These are phyloP conservation scores for Leccinum boreale DNA, from an alignment of 768 basidiomycete species.

Conservation along the genomic window DNA sequence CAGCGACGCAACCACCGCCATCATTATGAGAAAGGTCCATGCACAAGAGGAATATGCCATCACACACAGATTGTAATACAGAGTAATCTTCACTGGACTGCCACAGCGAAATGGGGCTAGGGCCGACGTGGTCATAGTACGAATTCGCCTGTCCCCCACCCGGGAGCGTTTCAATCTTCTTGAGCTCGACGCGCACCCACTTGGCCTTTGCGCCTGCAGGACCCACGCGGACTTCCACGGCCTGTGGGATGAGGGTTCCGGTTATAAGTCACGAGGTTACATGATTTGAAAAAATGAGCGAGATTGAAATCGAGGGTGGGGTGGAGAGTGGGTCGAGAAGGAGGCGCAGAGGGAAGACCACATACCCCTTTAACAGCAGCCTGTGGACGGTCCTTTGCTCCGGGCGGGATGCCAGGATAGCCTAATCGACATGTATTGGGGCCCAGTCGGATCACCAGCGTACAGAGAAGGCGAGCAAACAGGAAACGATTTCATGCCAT, in stretches of 20 bases:
- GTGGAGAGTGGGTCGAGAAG: conserved; percentile 2
- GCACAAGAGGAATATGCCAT: background rate
- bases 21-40: conserved; percentile 1
- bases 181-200: conserved; percentile 88
- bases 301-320: conserved; percentile 5
- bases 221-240: conserved; percentile 80
- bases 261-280: background rate
- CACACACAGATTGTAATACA: conserved; percentile 58
- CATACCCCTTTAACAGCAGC: conserved; percentile 84
- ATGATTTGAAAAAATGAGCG: background rate
- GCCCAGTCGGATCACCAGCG: conserved; percentile 10
- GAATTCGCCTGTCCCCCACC: conserved; percentile 65
- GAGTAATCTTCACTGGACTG: conserved; percentile 73
- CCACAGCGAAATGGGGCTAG: conserved; percentile 83
- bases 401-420: conserved; percentile 87
- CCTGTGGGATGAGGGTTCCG: conserved; percentile 31
- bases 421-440: conserved; percentile 40
- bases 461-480: background rate
- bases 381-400: conserved; percentile 68
- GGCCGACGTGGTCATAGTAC: conserved; percentile 78
- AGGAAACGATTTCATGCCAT: background rate
- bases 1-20: background rate
- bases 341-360: conserved; percentile 15
- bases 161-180: conserved; percentile 84
- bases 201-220: conserved; percentile 80